Conservation (phyloP, 1,139 yeast species). For the Scheffersomyces titani region DNA sequence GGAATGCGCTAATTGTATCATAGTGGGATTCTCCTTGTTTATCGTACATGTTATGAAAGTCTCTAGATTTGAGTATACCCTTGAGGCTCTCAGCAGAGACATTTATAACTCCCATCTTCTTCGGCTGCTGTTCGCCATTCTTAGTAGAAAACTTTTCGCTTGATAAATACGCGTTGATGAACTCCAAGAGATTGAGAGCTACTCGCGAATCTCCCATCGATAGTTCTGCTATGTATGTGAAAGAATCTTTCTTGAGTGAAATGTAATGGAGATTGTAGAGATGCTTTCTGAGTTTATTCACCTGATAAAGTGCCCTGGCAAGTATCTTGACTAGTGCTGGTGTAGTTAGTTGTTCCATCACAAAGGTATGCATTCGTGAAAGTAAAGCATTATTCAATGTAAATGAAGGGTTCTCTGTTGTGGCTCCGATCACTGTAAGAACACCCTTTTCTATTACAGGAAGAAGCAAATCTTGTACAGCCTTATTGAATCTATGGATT, state of each 20-base stretch:
- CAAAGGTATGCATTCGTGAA: conserved; percentile 86
- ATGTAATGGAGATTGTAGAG: conserved; percentile 45
- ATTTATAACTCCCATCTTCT: conserved; percentile 27
- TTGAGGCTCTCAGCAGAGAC: conserved; percentile 38
- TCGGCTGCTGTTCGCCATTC: conserved; percentile 18
- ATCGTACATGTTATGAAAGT: conserved; percentile 71
- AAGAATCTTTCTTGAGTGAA: conserved; percentile 55
- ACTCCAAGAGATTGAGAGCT: conserved; percentile 73
- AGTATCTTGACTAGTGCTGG: conserved; percentile 62
- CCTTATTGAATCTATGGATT: conserved; percentile 85
- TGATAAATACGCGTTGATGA: conserved; percentile 44
- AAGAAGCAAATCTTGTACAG: conserved; percentile 84
- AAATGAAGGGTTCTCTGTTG: conserved; percentile 96
- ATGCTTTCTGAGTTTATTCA: conserved; percentile 58
- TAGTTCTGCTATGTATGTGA: conserved; percentile 71
- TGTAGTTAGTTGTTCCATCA: conserved; percentile 61
- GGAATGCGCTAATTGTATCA: conserved; percentile 92
- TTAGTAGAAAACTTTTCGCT: conserved; percentile 26
- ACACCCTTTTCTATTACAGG: conserved; percentile 73
- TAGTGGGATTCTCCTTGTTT: conserved; percentile 89
- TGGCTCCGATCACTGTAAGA: conserved; percentile 82
- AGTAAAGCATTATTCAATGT: conserved; percentile 83
- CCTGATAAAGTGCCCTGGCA: conserved; percentile 58
- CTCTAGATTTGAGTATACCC: conserved; percentile 35
- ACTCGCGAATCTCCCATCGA: conserved; percentile 89